Percentiles rank a stretch among this genome's conserved stretches.
These are phyloP conservation scores for Lactarius quietus DNA, from an alignment of 768 basidiomycete genomes.

Conservation along the genomic window DNA sequence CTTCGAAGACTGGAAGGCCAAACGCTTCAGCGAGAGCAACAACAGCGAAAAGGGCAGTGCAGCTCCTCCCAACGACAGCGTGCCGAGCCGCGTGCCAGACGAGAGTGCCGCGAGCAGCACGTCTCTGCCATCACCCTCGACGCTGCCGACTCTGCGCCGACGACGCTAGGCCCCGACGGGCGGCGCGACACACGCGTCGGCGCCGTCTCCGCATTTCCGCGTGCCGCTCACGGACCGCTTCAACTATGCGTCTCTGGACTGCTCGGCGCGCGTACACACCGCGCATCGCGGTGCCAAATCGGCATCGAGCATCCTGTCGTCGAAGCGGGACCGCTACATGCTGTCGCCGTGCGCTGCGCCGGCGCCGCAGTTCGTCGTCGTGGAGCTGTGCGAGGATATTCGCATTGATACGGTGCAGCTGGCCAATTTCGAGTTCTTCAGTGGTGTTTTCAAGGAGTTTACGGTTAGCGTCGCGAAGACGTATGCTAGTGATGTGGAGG, in stretches of 20 bases:
- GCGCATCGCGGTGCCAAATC: constrained; percentile 82
- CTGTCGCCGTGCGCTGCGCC: constrained; percentile 81
- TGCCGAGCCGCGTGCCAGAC: not conserved
- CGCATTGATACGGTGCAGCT: constrained; percentile 94
- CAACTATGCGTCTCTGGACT: constrained; percentile 92
- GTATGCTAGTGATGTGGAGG: constrained; percentile 37
- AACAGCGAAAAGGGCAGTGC: constrained; percentile 29
- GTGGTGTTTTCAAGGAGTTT: constrained; percentile 92
- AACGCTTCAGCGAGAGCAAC: constrained; percentile 46
- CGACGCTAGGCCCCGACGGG: not conserved
- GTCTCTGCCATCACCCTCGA: not conserved
- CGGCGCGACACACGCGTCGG: constrained; percentile 35
- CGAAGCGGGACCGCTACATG: constrained; percentile 94
- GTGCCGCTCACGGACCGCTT: constrained; percentile 83
- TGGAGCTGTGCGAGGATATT: constrained; percentile 97
- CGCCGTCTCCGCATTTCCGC: constrained; percentile 54
- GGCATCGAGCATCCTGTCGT: constrained; percentile 76
- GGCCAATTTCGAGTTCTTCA: constrained; percentile 98
- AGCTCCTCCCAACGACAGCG: constrained; percentile 10
- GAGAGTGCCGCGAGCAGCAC: not conserved
- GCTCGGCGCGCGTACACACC: constrained; percentile 87
- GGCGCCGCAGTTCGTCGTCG: constrained; percentile 71
- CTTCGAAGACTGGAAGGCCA: constrained; percentile 88
- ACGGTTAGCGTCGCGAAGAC: constrained; percentile 66
- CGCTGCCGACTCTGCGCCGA: not conserved